A percentile compares a stretch with the other conserved stretches of the same genome.
Conservation (phyloP, 2,329 filamentous ascomycete species). For the Fusarium citri region DNA sequence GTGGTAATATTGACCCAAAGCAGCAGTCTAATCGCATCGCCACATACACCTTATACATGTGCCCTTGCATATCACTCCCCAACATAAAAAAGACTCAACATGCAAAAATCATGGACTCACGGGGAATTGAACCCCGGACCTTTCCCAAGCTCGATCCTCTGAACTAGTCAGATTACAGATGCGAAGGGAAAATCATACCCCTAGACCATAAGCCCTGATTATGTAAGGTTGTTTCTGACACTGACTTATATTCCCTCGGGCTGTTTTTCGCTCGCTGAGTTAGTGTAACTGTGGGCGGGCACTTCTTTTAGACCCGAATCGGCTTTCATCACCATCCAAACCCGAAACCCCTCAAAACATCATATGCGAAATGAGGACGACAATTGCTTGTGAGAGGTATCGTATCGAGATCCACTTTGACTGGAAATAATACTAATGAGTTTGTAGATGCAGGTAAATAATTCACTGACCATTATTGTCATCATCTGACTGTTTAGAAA, state of each 20-base stretch:
- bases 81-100: not conserved
- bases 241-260: not conserved
- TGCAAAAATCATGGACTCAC: conserved; percentile 28
- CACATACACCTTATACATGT: too few relatives aligned
- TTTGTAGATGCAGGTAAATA: conserved; percentile 40
- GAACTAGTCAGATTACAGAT: conserved; percentile 1
- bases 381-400: conserved; percentile 44
- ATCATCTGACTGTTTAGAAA: conserved; percentile 19
- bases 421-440: not conserved
- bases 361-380: conserved; percentile 32
- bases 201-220: conserved; percentile 36
- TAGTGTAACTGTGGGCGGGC: not conserved
- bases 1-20: too few relatives aligned
- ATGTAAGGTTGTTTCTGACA: not conserved
- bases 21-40: too few relatives aligned
- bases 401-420: too few relatives aligned
- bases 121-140: conserved; percentile 35
- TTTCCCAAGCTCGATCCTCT: conserved; percentile 19
- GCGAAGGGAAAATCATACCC: conserved; percentile 36
- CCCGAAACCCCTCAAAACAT: conserved; percentile 26
- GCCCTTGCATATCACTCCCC: too few relatives aligned
- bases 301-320: conserved; percentile 31
- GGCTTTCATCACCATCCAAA: conserved; percentile 14
- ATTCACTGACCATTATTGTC: not conserved
- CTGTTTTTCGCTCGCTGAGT: accelerated